Evolutionary conservation across 768 basidiomycete species (phyloP).

Genomic region (Psilocybe subaeruginosa): DNA sequence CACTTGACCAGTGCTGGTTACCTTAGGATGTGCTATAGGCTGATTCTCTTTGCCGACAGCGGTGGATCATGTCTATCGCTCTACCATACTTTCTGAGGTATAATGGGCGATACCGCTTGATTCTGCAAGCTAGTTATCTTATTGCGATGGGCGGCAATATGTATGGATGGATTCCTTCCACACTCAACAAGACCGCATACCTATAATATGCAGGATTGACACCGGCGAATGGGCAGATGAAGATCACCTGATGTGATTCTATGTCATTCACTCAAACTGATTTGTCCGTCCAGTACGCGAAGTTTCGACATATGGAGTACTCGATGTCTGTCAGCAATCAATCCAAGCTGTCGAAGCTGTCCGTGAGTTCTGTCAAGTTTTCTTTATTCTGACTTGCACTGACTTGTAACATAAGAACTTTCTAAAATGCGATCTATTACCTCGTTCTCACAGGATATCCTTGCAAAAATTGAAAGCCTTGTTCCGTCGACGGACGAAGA

Average conservation of each 20-base stretch:
- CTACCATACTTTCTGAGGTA: not conserved
- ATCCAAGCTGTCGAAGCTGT: conserved; percentile 7
- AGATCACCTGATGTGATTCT: conserved; percentile 18
- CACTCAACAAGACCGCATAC: not conserved
- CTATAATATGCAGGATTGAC: not conserved
- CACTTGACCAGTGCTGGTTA: not conserved
- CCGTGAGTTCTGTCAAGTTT: conserved; percentile 12
- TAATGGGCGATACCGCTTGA: not conserved
- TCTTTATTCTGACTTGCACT: not conserved
- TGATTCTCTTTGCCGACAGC: not conserved
- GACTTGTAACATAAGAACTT: not conserved
- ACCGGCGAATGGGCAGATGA: conserved; percentile 3
- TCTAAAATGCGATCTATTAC: conserved; percentile 10
- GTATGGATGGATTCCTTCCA: conserved; percentile 1
- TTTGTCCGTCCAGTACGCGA: conserved; percentile 17
- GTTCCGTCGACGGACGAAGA: conserved; percentile 21
- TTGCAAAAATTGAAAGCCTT: conserved; percentile 7
- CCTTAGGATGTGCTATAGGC: not conserved
- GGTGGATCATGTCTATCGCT: not conserved
- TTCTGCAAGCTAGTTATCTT: not conserved
- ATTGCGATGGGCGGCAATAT: not conserved
- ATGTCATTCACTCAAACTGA: conserved; percentile 7
- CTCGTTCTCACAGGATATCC: conserved; percentile 4
- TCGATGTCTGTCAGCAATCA: conserved; percentile 4
- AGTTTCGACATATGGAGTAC: conserved; percentile 12